Conservation (phyloP, 176 grass and related monocot genomes). For the Paspalum vaginatum region DNA sequence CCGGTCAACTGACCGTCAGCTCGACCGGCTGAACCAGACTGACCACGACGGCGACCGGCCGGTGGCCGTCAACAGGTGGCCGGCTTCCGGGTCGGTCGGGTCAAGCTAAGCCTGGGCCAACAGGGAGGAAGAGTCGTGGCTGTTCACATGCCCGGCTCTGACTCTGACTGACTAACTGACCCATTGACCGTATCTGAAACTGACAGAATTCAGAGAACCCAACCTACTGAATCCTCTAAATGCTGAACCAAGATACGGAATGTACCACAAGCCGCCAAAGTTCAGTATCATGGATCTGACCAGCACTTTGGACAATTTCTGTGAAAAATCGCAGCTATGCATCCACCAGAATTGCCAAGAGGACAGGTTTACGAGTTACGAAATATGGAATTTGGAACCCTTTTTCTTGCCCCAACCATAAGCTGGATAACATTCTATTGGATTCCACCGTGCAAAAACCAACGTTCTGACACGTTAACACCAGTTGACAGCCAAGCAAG, state of each 20-base stretch:
- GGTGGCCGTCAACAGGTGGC: neutral
- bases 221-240: no score
- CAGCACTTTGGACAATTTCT: neutral
- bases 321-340: neutral
- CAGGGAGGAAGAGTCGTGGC: neutral
- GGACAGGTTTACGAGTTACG: neutral
- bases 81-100: neutral
- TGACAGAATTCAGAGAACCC: neutral
- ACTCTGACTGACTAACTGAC: neutral
- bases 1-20: neutral
- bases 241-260: neutral
- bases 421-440: neutral
- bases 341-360: neutral
- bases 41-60: constrained; percentile 1
- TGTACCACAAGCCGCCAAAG: neutral
- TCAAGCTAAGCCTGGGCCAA: neutral
- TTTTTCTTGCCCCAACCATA: no score
- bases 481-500: neutral
- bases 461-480: neutral
- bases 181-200: neutral
- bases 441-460: neutral
- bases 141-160: neutral
- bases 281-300: neutral
- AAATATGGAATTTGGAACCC: no score
- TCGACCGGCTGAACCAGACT: neutral